Base-by-base conservation (phyloP, 768 basidiomycete genomes). In the Trametes cubensis region DNA sequence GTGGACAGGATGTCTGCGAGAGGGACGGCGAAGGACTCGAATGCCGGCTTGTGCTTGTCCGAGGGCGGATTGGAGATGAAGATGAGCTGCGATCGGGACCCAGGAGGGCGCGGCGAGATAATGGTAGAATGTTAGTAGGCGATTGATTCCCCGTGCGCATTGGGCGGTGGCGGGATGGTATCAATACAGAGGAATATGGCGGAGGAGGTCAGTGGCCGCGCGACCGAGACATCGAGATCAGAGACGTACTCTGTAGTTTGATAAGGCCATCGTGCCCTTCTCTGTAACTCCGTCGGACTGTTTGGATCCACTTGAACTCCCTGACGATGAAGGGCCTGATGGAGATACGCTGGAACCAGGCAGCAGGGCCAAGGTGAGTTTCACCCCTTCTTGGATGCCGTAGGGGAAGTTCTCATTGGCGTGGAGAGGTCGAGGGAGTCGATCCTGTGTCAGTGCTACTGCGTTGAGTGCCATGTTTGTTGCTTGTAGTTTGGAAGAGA, bases 381-480 rank as follows among this genome's bases (percentile, higher is more conserved):
- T 89, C 41, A 81, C 87, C 25, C 84, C 84, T 15, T 79, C 73
- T 54, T 85, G 81, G 58, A 89, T 67, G 0, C 78, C 78, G 15
- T 83, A 81, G 41, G 92, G 81, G 0, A 77, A 81, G 69, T 76
- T 75, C 72, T 94, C 91, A 46, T 6, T 84, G 73, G 0, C 82
- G 85, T 20, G 92, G 76, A 17, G 88, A 87, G 11, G 90, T 76
- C 5, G 88, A 88, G 11, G 80, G 75, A 54, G 83, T 80, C 44
- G 85, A 79, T 4, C 79, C 72, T 58, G 79, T 79, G 25, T 34
- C 34, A 92, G 78, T 81, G 89, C 89, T 0, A 83, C 81, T 87
- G 88, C 91, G 77, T 93, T 91, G 45, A 93, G 79, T 7, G 90
- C 86, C 91, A 92, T 92, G n/a, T 55, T 61, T 66, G 11, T 11